Conservation (phyloP, 371 early-diverging fungal genomes). For the Blyttiomyces sp. region DNA sequence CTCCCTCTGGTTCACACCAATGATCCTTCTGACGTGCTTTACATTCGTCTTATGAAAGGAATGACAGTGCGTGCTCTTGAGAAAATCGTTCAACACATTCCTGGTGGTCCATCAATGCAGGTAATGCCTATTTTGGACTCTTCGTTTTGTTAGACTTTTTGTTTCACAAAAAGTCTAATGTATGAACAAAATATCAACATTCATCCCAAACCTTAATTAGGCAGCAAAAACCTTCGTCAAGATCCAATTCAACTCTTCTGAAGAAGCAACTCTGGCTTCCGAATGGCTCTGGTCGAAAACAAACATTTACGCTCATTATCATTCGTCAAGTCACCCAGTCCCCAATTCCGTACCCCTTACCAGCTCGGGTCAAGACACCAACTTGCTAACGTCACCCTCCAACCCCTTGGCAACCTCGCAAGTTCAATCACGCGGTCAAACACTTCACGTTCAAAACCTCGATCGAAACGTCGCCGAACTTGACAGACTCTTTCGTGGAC, state of each 20-base stretch:
- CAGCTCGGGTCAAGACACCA: neutral
- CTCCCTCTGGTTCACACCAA: conserved; percentile 10
- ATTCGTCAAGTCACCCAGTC: neutral
- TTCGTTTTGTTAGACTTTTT: neutral
- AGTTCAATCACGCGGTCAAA: neutral
- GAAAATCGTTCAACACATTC: conserved; percentile 13
- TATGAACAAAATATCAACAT: neutral
- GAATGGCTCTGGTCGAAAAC: conserved; percentile 17
- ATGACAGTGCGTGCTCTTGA: conserved; percentile 10
- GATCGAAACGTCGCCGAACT: conserved; percentile 18
- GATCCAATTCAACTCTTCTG: conserved; percentile 7
- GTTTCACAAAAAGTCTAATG: neutral
- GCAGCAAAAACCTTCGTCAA: conserved; percentile 21
- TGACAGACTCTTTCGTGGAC: conserved; percentile 1
- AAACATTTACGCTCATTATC: conserved; percentile 19
- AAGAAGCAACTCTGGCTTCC: conserved; percentile 6
- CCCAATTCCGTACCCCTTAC: neutral
- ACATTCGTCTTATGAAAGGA: conserved; percentile 24
- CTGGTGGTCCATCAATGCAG: conserved; percentile 7
- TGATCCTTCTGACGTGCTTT: conserved; percentile 14
- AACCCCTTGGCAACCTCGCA: neutral
- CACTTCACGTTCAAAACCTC: conserved; percentile 17
- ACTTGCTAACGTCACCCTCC: neutral
- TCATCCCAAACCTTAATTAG: neutral
- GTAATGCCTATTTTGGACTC: neutral